Evolutionary conservation across 495 filamentous ascomycete genomes (phyloP).

Genomic region (Talaromyces liani): DNA sequence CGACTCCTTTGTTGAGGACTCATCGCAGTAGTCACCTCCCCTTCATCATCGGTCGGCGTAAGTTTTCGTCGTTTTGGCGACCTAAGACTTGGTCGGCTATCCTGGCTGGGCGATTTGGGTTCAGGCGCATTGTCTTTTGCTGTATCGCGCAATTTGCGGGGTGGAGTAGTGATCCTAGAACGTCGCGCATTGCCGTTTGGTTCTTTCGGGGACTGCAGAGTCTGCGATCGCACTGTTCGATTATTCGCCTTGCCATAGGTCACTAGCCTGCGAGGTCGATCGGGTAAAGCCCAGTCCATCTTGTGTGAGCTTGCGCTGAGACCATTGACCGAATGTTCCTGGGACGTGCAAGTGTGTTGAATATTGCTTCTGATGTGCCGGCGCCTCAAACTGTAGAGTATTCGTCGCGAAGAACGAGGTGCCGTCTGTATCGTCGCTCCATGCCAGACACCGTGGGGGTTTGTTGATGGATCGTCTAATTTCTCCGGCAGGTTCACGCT

Average conservation of each 20-base stretch:
- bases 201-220: neutral
- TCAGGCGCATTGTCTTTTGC: neutral
- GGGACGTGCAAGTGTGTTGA: neutral
- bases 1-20: neutral
- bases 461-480: neutral
- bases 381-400: neutral
- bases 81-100: neutral
- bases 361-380: neutral
- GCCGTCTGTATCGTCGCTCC: neutral
- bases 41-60: neutral
- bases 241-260: conserved; percentile 41
- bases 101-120: neutral
- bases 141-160: neutral
- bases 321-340: neutral
- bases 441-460: neutral
- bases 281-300: conserved; percentile 7
- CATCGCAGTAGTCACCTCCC: neutral
- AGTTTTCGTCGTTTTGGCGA: conserved; percentile 8
- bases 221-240: neutral
- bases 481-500: neutral
- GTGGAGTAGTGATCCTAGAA: neutral
- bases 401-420: neutral
- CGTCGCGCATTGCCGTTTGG: conserved; percentile 1
- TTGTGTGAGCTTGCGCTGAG: conserved; percentile 10
- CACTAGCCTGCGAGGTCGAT: conserved; percentile 31